phyloP scores from a whole-genome alignment of 2,329 filamentous ascomycete genomes.

The Aspergillus fructus region DNA sequence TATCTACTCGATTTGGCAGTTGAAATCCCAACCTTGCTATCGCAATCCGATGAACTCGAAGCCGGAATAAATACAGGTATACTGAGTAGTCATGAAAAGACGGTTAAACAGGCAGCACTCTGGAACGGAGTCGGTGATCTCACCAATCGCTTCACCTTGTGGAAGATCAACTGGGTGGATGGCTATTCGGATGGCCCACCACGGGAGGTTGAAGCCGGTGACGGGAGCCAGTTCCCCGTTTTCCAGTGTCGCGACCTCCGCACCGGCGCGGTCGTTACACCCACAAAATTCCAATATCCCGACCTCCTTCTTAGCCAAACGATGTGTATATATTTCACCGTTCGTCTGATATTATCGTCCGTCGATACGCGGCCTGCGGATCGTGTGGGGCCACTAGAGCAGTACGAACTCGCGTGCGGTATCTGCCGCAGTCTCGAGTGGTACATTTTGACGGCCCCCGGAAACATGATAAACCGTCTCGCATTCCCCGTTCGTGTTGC shows the following conservation, averaged over 20 bases:
- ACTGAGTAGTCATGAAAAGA: constrained; percentile 31
- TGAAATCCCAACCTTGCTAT: constrained; percentile 33
- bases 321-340: constrained; percentile 37
- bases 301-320: constrained; percentile 37
- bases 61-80: constrained; percentile 21
- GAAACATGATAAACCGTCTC: constrained; percentile 42
- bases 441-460: constrained; percentile 35
- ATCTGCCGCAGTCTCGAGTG: constrained; percentile 38
- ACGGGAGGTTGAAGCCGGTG: constrained; percentile 24
- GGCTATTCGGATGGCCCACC: constrained; percentile 31
- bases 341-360: constrained; percentile 34
- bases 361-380: constrained; percentile 32
- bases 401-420: constrained; percentile 35
- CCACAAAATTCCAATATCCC: constrained; percentile 34
- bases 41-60: constrained; percentile 31
- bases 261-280: constrained; percentile 30
- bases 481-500: constrained; percentile 38
- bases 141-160: constrained; percentile 29
- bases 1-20: constrained; percentile 37
- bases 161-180: constrained; percentile 34
- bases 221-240: constrained; percentile 31
- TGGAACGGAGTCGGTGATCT: constrained; percentile 37
- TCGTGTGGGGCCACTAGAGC: constrained; percentile 29
- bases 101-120: constrained; percentile 32
- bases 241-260: constrained; percentile 35